Conservation (phyloP, 495 filamentous ascomycete genomes). For the Venustampulla echinocandica region DNA sequence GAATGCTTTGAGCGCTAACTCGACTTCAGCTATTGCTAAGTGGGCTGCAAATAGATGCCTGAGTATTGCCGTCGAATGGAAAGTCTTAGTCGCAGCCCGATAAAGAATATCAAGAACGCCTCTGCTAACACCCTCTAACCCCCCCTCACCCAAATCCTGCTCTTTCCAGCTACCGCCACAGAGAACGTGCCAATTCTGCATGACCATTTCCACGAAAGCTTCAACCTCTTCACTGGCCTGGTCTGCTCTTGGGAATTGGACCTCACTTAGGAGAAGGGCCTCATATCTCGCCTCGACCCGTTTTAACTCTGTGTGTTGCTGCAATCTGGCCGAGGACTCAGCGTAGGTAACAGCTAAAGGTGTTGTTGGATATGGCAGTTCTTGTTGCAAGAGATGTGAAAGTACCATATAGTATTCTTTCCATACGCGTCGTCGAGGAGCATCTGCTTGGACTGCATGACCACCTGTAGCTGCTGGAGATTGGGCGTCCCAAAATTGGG, state of each 20-base stretch:
- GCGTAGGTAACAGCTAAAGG: slow-evolving; percentile 29
- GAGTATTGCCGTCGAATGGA: slow-evolving; percentile 81
- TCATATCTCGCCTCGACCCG: slow-evolving; percentile 68
- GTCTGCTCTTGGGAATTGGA: slow-evolving; percentile 74
- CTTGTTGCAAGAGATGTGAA: slow-evolving; percentile 52
- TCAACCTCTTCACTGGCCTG: slow-evolving; percentile 68
- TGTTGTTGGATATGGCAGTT: slow-evolving; percentile 40
- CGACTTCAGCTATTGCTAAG: slow-evolving; percentile 74
- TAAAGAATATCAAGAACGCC: slow-evolving; percentile 78
- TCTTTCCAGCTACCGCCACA: slow-evolving; percentile 68
- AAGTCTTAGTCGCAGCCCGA: slow-evolving; percentile 81
- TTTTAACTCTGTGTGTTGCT: slow-evolving; percentile 63
- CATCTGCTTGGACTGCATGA: slow-evolving; percentile 15
- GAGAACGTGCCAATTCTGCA: slow-evolving; percentile 75
- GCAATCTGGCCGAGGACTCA: slow-evolving; percentile 46
- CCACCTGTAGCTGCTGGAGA: slow-evolving; percentile 33
- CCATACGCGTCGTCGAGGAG: slow-evolving; percentile 58
- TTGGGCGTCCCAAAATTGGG: slow-evolving; percentile 43
- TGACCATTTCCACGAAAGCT: slow-evolving; percentile 67
- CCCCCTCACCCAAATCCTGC: slow-evolving; percentile 69
- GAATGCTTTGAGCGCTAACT: slow-evolving; percentile 76
- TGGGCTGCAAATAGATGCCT: slow-evolving; percentile 86
- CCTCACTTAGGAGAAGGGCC: slow-evolving; percentile 59
- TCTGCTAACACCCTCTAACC: slow-evolving; percentile 59
- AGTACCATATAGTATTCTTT: slow-evolving; percentile 70